phyloP scores from a whole-genome alignment of 164 flowering plant species.

The Berberis vulgaris region DNA sequence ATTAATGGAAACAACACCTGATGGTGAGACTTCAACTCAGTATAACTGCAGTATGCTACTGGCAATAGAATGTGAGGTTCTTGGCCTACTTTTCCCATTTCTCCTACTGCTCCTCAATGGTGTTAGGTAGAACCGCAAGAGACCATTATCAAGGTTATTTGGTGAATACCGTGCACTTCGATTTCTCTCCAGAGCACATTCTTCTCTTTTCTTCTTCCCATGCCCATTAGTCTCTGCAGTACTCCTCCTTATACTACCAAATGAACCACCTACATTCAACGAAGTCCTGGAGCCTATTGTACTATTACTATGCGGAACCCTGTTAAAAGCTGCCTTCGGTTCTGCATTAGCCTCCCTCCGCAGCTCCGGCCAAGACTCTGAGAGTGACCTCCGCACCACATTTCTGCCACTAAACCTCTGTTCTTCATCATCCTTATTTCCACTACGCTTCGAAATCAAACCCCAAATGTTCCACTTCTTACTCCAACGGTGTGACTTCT shows the following conservation, averaged over 20 bases:
- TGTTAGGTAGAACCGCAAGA: conserved; percentile 71
- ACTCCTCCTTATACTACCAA: conserved; percentile 27
- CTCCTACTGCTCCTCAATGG: conserved; percentile 76
- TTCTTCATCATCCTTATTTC: conserved; percentile 60
- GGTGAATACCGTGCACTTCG: conserved; percentile 55
- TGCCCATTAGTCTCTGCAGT: conserved; percentile 31
- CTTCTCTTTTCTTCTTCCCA: conserved; percentile 38
- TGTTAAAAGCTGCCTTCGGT: conserved; percentile 27
- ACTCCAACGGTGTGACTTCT: conserved; percentile 74
- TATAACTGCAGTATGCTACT: conserved; percentile 71
- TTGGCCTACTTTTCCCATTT: conserved; percentile 47
- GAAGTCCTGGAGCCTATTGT: conserved; percentile 70
- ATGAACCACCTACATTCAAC: conserved; percentile 27
- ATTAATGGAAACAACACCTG: conserved; percentile 9
- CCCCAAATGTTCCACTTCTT: conserved; percentile 84
- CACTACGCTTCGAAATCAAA: conserved; percentile 51
- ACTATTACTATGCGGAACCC: conserved; percentile 63
- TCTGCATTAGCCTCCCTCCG: conserved; percentile 43
- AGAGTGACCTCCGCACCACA: conserved; percentile 71
- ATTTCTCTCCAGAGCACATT: conserved; percentile 41
- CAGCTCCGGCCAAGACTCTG: conserved; percentile 89
- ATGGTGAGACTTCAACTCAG: conserved; percentile 24
- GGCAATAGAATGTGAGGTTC: conserved; percentile 60
- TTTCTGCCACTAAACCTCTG: conserved; percentile 51
- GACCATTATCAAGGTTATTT: conserved; percentile 51